Base-by-base conservation (phyloP, 116 monocot genomes). In the Cymodocea nodosa region DNA sequence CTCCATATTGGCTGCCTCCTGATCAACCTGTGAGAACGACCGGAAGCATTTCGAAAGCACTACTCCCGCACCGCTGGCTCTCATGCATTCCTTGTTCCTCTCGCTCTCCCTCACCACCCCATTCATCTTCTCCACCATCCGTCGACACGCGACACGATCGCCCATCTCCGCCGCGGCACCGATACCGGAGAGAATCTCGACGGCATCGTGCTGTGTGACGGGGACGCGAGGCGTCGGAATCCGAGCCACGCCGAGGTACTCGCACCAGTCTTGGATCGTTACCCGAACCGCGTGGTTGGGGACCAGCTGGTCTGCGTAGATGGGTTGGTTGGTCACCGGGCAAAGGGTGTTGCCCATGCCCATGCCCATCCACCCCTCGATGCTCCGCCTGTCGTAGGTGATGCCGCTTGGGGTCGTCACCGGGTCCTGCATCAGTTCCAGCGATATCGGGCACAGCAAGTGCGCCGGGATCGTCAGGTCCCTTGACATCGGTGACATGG, bases 381-480 rank as follows among this genome's bases (percentile, higher is more conserved):
- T 86, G 75, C 81, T 84, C 23, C 23, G 73, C 3, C 90, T 79
- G 76, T 86, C 87, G 68, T 91, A 91, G 64, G 87, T 91, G 86
- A 91, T 91, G 25, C 90, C 87, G 0, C 84, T 77, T 13, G 82
- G 39, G 15, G 69, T 39, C 1, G 69, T 84, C 35, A 91, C 90
- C 9, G 87, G 90, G 66, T 91, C 90, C 52, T 40, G 78, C 84
- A 91, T 91, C 7, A 86, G 80, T 12, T 91, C 90, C 12, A 84
- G 75, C 11, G 76, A 84, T 19, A 91, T 87, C 51, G 90, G 87
- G 73, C 90, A 91, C 6, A 57, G 74, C 69, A 84, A 91, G 56
- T 83, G 73, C 23, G 62, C 34, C 19, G 87, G 86, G 15, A 90
- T 6, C 13, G 52, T 15, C 14, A 59, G 20, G 55, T 59, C 67